phyloP scores from a whole-genome alignment of 306 rosid species.

The Vigna angularis region DNA sequence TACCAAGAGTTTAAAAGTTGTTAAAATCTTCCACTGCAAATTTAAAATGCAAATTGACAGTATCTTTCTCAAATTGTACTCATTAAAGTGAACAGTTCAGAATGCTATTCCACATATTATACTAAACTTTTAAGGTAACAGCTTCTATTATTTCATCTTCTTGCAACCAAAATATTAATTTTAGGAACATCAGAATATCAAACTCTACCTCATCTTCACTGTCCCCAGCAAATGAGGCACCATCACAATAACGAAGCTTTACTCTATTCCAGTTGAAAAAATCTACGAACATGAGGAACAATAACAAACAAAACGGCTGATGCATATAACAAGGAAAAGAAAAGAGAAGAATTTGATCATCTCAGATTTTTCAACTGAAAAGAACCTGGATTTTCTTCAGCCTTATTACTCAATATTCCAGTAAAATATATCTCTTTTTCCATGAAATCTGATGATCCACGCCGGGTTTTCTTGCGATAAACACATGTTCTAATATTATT shows the following conservation, averaged over 20 bases:
- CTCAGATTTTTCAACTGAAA: slow-evolving; percentile 28
- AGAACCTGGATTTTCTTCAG: slow-evolving; percentile 88
- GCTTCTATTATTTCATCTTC: not conserved
- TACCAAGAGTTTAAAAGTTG: not conserved
- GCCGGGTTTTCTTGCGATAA: slow-evolving; percentile 78
- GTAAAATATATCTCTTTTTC: slow-evolving; percentile 79
- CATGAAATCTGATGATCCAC: slow-evolving; percentile 86
- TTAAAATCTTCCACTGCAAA: not conserved
- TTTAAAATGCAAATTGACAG: not conserved
- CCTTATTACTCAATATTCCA: slow-evolving; percentile 80
- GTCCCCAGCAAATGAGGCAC: slow-evolving; percentile 94
- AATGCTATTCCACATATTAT: not conserved
- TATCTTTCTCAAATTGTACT: not conserved
- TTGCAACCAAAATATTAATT: not conserved
- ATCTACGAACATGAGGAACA: slow-evolving; percentile 58
- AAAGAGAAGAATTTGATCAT: slow-evolving; percentile 17
- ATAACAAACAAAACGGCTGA: slow-evolving; percentile 26
- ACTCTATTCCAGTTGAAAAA: slow-evolving; percentile 96
- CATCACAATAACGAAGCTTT: slow-evolving; percentile 98
- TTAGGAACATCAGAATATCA: slow-evolving; percentile 16
- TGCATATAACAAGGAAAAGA: slow-evolving; percentile 12
- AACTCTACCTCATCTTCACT: slow-evolving; percentile 69
- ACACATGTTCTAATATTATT: slow-evolving; percentile 78
- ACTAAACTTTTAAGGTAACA: not conserved
- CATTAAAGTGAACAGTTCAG: not conserved